A percentile compares a stretch with the other conserved stretches of the same genome.
These are phyloP conservation scores for Ustilago bromivora DNA, from an alignment of 1,284 basidiomycete genomes.

Conservation along the genomic window DNA sequence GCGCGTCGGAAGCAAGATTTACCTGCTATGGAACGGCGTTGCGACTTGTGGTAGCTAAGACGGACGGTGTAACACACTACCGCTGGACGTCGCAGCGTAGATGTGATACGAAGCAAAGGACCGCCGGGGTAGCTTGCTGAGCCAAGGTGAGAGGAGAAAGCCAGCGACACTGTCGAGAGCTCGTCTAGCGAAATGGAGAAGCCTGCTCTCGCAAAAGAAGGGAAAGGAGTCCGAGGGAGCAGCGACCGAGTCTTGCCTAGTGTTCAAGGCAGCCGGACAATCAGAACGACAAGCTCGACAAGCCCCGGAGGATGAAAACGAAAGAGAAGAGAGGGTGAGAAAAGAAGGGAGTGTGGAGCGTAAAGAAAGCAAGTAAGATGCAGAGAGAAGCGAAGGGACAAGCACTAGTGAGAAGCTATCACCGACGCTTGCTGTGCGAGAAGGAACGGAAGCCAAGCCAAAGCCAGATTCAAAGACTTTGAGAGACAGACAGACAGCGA, in stretches of 20 bases:
- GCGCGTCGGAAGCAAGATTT: neutral
- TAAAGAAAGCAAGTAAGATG: neutral
- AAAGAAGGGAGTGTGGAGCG: conserved; percentile 10
- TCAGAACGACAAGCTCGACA: conserved; percentile 18
- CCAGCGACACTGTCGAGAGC: conserved; percentile 10
- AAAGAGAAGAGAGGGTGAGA: conserved; percentile 7
- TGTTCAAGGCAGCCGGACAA: conserved; percentile 5
- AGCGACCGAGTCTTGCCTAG: conserved; percentile 17
- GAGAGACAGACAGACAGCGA: too few relatives aligned
- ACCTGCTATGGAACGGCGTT: neutral
- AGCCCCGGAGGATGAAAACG: conserved; percentile 6
- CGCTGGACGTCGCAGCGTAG: neutral
- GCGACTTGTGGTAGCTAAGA: conserved; percentile 9
- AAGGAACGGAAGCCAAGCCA: conserved; percentile 8
- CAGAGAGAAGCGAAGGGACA: neutral
- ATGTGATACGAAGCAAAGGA: conserved; percentile 9
- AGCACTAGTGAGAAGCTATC: neutral
- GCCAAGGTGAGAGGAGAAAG: conserved; percentile 3
- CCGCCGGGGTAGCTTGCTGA: conserved; percentile 32
- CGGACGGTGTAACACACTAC: neutral
- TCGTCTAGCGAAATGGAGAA: conserved; percentile 21
- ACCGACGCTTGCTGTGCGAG: neutral
- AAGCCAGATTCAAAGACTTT: neutral
- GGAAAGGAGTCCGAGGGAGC: conserved; percentile 4
- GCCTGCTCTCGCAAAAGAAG: conserved; percentile 32